Base-by-base conservation (phyloP, 2,329 filamentous ascomycete species). In the Karstenula rhodostoma region DNA sequence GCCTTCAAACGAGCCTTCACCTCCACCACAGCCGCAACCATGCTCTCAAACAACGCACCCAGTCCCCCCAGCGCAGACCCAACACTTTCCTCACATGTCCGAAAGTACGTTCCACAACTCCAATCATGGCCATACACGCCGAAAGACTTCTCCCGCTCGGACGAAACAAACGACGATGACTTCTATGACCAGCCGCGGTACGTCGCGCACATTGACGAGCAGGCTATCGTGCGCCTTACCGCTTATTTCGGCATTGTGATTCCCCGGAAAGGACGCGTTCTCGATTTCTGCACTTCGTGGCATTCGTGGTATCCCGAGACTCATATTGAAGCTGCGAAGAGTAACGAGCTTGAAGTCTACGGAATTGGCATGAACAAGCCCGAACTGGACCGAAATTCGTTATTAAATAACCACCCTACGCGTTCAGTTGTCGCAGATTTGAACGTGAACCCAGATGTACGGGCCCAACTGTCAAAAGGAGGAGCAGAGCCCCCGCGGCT, bases 131-230 rank as follows among this genome's bases (percentile, higher is more conserved):
- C 51, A 13, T 54, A 44, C 29, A 17, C n/a, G 5, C 37, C 23
- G 15, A 22, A 15, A 43, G 80, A 82, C 57, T 82, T 82, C 62
- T 67, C 63, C 5, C 73, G 79, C 23, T 71, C 75, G 48, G 80
- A 82, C 50, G 67, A 76, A 17, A 72, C 67, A 3, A 58, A 56
- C 6, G 62, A 67, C 8, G 79, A 81, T 60, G 33, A 65, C 1
- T 52, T 65, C 4, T 82, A 82, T 67, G 66, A 64, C 29, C 65
- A 75, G 19, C 80, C 83, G 1, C 78, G 83, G 17, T 83, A 85
- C 62, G 83, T 85, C 1, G 83, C 83, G 12, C 84, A 86, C 59
- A 85, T 86, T 65, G 84, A 85, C 64, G 81, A 84, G 44, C 73
- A 78, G 5, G 82, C 83, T 0, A 83, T 85, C 53, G 67, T 69